These are phyloP conservation scores for Sporodiniella umbellata DNA, from an alignment of 371 early-diverging fungal genomes.

Conservation along the genomic window DNA sequence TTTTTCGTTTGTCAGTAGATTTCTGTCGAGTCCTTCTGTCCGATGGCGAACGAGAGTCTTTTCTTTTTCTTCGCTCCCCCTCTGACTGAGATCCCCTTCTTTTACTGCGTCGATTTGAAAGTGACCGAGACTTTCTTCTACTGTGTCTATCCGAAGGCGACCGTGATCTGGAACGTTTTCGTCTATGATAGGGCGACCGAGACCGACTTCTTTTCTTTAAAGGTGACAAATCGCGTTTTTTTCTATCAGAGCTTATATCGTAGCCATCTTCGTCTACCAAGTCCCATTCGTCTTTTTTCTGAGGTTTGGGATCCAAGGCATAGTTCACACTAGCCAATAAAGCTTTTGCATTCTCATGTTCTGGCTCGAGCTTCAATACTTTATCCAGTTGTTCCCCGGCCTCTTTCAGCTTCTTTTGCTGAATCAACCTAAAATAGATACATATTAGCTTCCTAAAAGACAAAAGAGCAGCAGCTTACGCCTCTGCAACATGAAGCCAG, in stretches of 20 bases:
- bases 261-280: slow-evolving; percentile 22
- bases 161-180: not conserved
- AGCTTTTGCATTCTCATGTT: slow-evolving; percentile 29
- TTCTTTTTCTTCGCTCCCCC: not conserved
- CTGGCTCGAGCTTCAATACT: slow-evolving; percentile 29
- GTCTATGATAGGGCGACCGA: not conserved
- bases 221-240: not conserved
- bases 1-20: not conserved
- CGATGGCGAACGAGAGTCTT: not conserved
- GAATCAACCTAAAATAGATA: slow-evolving; percentile 22
- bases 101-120: not conserved
- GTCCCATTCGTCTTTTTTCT: slow-evolving; percentile 23
- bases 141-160: not conserved
- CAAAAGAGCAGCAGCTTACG: slow-evolving; percentile 11
- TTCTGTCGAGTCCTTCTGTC: not conserved
- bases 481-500: slow-evolving; percentile 44
- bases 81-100: not conserved
- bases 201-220: not conserved
- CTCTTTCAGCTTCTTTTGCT: slow-evolving; percentile 23
- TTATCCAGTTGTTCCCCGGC: slow-evolving; percentile 35
- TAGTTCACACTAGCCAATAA: slow-evolving; percentile 26
- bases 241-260: not conserved
- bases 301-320: slow-evolving; percentile 13
- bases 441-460: not conserved
- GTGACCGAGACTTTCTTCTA: not conserved